Evolutionary conservation across 2,329 filamentous ascomycete genomes (phyloP).

Genomic region (Pseudogymnoascus sp.): DNA sequence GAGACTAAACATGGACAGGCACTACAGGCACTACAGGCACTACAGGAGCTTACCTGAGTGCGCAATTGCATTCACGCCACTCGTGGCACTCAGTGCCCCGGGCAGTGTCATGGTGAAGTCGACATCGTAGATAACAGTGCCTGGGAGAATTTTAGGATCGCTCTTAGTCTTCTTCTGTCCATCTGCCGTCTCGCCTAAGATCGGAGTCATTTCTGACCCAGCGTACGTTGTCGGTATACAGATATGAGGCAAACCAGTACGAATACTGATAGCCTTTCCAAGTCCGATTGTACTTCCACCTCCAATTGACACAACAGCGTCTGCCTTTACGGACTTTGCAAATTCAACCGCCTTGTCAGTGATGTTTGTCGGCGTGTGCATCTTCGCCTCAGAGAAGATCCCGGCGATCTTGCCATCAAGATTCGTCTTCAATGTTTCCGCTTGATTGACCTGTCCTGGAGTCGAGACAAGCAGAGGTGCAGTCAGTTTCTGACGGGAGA

Average conservation of each 20-base stretch:
- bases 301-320: constrained; percentile 51
- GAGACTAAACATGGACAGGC: neutral
- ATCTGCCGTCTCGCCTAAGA: constrained; percentile 51
- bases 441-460: constrained; percentile 39
- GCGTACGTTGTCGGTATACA: constrained; percentile 55
- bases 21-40: neutral
- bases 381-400: constrained; percentile 46
- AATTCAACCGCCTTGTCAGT: constrained; percentile 48
- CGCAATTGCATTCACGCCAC: constrained; percentile 57
- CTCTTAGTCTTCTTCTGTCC: constrained; percentile 48
- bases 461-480: constrained; percentile 49
- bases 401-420: constrained; percentile 40
- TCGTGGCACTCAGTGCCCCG: constrained; percentile 32
- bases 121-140: constrained; percentile 56
- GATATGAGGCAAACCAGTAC: constrained; percentile 46
- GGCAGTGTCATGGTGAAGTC: constrained; percentile 53
- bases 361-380: constrained; percentile 53
- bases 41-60: constrained; percentile 29
- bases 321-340: constrained; percentile 36
- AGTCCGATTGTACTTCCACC: constrained; percentile 54
- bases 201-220: constrained; percentile 56
- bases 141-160: constrained; percentile 51
- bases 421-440: constrained; percentile 31
- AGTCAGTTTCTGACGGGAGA: constrained; percentile 37
- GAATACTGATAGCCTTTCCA: constrained; percentile 46